Evolutionary conservation across 306 rosid species (phyloP).

Genomic region (Acacia acuminata): DNA sequence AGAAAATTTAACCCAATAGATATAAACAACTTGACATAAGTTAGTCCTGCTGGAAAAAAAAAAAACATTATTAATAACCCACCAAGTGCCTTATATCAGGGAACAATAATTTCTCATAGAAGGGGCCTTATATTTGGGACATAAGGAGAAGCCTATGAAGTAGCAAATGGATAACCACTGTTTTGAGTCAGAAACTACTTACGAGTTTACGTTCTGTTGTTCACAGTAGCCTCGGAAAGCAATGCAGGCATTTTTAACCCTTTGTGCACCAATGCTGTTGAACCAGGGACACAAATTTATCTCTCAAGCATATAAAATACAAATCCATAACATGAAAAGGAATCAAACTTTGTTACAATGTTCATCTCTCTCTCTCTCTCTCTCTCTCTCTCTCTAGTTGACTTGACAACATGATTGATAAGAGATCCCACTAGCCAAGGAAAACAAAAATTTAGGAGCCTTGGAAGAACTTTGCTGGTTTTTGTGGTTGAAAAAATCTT

Average conservation of each 20-base stretch:
- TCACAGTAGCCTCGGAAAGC: slow-evolving; percentile 80
- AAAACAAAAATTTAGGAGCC: not conserved
- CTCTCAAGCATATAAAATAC: not conserved
- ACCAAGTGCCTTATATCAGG: too few species aligned
- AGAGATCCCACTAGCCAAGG: not conserved
- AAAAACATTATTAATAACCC: too few species aligned
- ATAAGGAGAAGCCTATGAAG: not conserved
- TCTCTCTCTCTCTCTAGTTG: not conserved
- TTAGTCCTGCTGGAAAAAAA: too few species aligned
- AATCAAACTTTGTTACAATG: not conserved
- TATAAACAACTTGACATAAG: too few species aligned
- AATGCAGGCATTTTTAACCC: slow-evolving; percentile 81
- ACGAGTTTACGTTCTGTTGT: slow-evolving; percentile 78
- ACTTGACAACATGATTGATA: not conserved
- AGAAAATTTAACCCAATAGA: too few species aligned
- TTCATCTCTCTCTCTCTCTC: not conserved
- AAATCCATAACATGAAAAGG: not conserved
- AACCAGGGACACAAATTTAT: slow-evolving; percentile 25
- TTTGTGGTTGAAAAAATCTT: not conserved
- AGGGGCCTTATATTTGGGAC: too few species aligned
- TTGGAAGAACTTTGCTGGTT: not conserved
- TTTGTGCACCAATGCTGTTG: slow-evolving; percentile 83
- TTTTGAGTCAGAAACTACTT: slow-evolving; percentile 38
- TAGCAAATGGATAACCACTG: not conserved
- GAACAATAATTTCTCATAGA: too few species aligned